These are phyloP conservation scores for Schwanniomyces polymorphus DNA, from an alignment of 805 yeast genomes.

Conservation along the genomic window DNA sequence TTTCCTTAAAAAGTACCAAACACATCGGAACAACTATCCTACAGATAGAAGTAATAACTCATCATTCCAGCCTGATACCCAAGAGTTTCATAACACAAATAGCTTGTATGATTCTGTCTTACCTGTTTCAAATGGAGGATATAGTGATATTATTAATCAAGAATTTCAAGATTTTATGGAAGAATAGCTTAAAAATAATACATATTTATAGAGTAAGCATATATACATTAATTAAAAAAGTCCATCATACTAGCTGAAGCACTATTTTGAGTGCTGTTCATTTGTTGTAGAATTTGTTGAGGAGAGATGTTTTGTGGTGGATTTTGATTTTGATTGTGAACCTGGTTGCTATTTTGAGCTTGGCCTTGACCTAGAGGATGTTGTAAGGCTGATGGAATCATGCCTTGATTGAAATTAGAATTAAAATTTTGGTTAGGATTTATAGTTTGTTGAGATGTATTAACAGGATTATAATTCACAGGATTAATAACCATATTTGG, in stretches of 20 bases:
- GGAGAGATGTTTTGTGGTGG: conserved; percentile 30
- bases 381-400: conserved; percentile 2
- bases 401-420: conserved; percentile 2
- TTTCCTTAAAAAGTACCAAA: background rate
- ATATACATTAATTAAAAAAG: conserved; percentile 17
- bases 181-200: conserved; percentile 1
- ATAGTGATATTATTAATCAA: conserved; percentile 37
- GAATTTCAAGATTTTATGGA: conserved; percentile 34
- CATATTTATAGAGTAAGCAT: background rate
- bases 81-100: background rate
- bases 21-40: background rate
- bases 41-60: background rate
- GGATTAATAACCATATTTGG: background rate
- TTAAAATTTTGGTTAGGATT: conserved; percentile 5
- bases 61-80: background rate
- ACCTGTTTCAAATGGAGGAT: conserved; percentile 20
- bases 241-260: conserved; percentile 21
- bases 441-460: background rate
- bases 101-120: background rate
- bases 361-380: conserved; percentile 10
- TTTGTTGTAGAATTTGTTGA: conserved; percentile 38
- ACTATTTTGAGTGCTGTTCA: conserved; percentile 9
- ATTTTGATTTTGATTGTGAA: conserved; percentile 2
- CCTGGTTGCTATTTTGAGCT: conserved; percentile 11
- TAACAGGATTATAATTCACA: background rate